A percentile compares a stretch with the other conserved stretches of the same genome.
Conservation (phyloP, 371 early-diverging fungal genomes). For the Massospora cicadina region DNA sequence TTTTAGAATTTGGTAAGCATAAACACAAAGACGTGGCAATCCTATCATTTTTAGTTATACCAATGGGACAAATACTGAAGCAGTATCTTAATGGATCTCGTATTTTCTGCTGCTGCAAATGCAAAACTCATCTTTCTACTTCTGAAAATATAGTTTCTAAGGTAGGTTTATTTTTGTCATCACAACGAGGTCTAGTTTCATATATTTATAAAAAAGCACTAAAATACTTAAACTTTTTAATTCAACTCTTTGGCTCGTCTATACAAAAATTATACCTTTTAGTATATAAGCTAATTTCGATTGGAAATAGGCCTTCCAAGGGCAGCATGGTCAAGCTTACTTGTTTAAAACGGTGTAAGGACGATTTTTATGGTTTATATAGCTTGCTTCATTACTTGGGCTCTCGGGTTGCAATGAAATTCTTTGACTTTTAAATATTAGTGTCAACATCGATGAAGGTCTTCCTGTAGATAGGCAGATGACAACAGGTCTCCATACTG, state of each 20-base stretch:
- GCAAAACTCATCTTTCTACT: slow-evolving; percentile 57
- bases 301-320: slow-evolving; percentile 45
- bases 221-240: too few species aligned
- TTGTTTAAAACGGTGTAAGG: slow-evolving; percentile 47
- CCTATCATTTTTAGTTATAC: neutral
- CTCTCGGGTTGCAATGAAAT: too few species aligned
- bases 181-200: too few species aligned
- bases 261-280: too few species aligned
- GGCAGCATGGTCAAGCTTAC: slow-evolving; percentile 50
- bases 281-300: too few species aligned
- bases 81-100: slow-evolving; percentile 28
- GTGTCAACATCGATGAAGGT: slow-evolving; percentile 15
- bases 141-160: slow-evolving; percentile 38
- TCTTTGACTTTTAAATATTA: too few species aligned
- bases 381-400: too few species aligned
- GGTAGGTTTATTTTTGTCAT: slow-evolving; percentile 19
- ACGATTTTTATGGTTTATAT: too few species aligned
- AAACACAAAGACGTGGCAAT: too few species aligned
- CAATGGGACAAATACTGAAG: slow-evolving; percentile 36
- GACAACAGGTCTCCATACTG: slow-evolving; percentile 63
- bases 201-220: too few species aligned
- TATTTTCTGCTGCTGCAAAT: slow-evolving; percentile 41
- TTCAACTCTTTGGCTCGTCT: too few species aligned
- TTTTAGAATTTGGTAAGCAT: too few species aligned
- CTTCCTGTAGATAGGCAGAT: slow-evolving; percentile 40